phyloP scores from a whole-genome alignment of 163 green algal genomes.

The Scenedesmus sp. region DNA sequence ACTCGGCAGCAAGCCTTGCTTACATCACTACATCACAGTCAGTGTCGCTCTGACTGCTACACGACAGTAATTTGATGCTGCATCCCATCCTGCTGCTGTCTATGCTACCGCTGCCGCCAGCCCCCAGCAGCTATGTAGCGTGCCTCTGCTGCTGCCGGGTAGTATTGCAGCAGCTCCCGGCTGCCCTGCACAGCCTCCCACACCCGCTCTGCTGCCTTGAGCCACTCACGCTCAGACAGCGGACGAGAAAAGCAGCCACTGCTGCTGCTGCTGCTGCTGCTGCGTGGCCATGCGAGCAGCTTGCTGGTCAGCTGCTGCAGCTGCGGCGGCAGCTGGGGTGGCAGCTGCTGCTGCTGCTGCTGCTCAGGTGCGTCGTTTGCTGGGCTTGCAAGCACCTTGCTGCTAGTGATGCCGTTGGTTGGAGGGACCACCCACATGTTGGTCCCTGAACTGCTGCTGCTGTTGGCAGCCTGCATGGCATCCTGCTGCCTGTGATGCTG shows the following conservation, averaged over 20 bases:
- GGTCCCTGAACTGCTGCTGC: background rate
- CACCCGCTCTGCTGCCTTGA: slow-evolving; percentile 18
- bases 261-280: slow-evolving; percentile 24
- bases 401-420: background rate
- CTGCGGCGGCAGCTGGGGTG: background rate
- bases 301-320: slow-evolving; percentile 30
- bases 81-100: background rate
- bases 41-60: background rate
- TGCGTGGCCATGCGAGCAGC: slow-evolving; percentile 15
- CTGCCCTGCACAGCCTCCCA: slow-evolving; percentile 42
- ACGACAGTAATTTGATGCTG: background rate
- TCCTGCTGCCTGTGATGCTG: background rate
- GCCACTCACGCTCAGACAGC: slow-evolving; percentile 19
- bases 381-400: background rate
- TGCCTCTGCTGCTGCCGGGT: background rate
- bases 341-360: background rate
- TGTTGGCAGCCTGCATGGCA: background rate
- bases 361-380: background rate
- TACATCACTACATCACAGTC: background rate
- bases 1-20: background rate
- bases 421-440: slow-evolving; percentile 16
- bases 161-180: slow-evolving; percentile 42
- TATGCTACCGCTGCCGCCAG: slow-evolving; percentile 21
- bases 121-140: background rate
- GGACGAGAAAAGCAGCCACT: background rate